Base-by-base conservation (phyloP, 2,329 filamentous ascomycete genomes). In the Alternaria gansuensis region DNA sequence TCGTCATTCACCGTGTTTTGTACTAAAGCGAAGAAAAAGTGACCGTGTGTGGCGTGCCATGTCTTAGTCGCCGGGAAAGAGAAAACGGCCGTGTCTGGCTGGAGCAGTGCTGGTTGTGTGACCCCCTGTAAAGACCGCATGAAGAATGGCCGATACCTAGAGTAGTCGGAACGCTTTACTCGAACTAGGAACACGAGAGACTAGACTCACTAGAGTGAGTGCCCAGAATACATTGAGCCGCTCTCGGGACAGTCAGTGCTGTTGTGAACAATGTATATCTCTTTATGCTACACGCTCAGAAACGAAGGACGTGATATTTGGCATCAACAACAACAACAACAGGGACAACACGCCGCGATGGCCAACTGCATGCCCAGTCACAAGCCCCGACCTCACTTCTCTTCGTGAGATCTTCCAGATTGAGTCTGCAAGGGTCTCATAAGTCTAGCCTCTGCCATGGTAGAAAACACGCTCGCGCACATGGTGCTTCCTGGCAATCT, bases 41-140 rank as follows among this genome's bases (percentile, higher is more conserved):
- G 39, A 34, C 46, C 24, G 39, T 21, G 46, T 51, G 53, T 37
- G 39, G 46, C 39, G 46, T 49, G 39, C 44, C 14, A 39, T 50
- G 52, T 39, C 34, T 31, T 41, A 21, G 52, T 41, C 48, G 48
- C 54, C 28, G 33, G 39, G 33, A 17, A 40, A 28, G 36, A 37
- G 21, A 14, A 24, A 29, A 51, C 55, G 43, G 55, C 43, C 46
- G 55, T 56, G 41, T 50, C 55, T 58, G 48, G 48, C 40, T 51
- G 33, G 29, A 45, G 48, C 40, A 57, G 23, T 51, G 43, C 51
- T 45, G 51, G 36, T 23, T 37, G 43, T 14, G 11, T 33, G 17
- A 54, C 51, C 51, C 51, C 50, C 51, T 58, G 50, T 48, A 21
- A 24, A 36, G n/a, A 21, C 29, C 50, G n/a, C 31, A 28, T 54